Evolutionary conservation across 2,329 filamentous ascomycete species (phyloP), one percentile per base, ranked within the genome.

Genomic region (Paraphaeosphaeria sporulosa): DNA sequence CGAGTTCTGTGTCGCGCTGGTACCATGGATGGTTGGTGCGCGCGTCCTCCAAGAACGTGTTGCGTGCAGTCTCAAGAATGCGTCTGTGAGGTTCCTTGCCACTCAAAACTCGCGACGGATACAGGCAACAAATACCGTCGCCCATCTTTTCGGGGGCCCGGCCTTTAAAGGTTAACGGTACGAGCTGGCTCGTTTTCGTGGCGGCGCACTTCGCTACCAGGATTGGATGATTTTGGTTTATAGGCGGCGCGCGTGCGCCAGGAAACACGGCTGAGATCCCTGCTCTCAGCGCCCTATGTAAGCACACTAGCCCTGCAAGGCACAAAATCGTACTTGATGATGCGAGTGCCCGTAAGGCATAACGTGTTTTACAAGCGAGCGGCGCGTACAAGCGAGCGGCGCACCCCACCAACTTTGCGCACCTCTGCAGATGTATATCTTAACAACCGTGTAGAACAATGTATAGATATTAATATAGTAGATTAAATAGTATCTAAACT

Each of bases 91-190:
- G 30, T 40, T 36, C 38, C 27, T 43, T 42, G 47, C 32, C 38
- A n/a, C 23, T 7, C 46, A 13, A 19, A 13, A 8, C 15, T 25
- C 34, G 30, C 30, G 43, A 32, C 55, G n/a, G 38, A 19, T n/a
- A 7, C 48, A n/a, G 25, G 21, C 19, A 40, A 40, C 38, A 27
- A 12, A 15, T 15, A 42, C 43, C 15, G 21, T 48, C 49, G 36
- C 42, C n/a, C 57, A 59, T 59, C 40, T 50, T 46, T 25, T 51
- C 47, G 38, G 55, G 46, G 55, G 38, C 23, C 23, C 25, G 36
- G 55, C 38, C 40, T 47, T 57, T 57, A 50, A 52, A 48, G 38
- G 40, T 34, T 32, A 9, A 19, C 6, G 27, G 40, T 38, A 17
- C 36, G 19, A 17, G 38, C 23, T 43, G 30, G 54, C 54, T 56